Evolutionary conservation across 2,329 filamentous ascomycete genomes (phyloP).

Genomic region (Myriangium duriaei): DNA sequence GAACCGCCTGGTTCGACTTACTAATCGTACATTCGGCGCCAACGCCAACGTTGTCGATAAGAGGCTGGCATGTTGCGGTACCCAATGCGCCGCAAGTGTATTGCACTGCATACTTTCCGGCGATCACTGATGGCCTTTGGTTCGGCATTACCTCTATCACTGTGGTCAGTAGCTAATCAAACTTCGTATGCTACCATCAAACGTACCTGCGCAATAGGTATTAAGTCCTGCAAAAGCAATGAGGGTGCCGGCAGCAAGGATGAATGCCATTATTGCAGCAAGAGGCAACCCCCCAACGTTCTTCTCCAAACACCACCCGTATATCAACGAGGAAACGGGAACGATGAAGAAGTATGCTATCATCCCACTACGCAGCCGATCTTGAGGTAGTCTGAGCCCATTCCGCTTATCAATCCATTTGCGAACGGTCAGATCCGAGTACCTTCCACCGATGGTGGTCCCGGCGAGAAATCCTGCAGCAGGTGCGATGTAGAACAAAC

Average conservation of each 20-base stretch:
- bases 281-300: conserved; percentile 40
- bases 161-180: not conserved
- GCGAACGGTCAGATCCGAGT: conserved; percentile 53
- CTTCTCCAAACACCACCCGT: conserved; percentile 48
- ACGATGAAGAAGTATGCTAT: conserved; percentile 42
- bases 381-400: conserved; percentile 47
- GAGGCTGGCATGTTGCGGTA: conserved; percentile 57
- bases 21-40: too few species aligned
- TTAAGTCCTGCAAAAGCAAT: conserved; percentile 62
- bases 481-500: conserved; percentile 59
- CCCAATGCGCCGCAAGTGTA: conserved; percentile 60
- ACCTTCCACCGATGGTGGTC: conserved; percentile 54
- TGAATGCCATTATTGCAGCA: conserved; percentile 56
- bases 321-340: conserved; percentile 48
- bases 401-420: conserved; percentile 48
- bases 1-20: too few species aligned
- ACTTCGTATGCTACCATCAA: not conserved
- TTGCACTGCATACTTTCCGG: conserved; percentile 63
- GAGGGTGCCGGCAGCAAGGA: conserved; percentile 57
- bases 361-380: conserved; percentile 48
- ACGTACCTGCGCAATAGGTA: conserved; percentile 52
- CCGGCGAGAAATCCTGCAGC: conserved; percentile 55
- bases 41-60: conserved; percentile 56
- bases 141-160: conserved; percentile 57
- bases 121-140: conserved; percentile 52